A percentile compares a stretch with the other conserved stretches of the same genome.
phyloP scores from a whole-genome alignment of 441 rosid species.

The Syzygium syzygioides region DNA sequence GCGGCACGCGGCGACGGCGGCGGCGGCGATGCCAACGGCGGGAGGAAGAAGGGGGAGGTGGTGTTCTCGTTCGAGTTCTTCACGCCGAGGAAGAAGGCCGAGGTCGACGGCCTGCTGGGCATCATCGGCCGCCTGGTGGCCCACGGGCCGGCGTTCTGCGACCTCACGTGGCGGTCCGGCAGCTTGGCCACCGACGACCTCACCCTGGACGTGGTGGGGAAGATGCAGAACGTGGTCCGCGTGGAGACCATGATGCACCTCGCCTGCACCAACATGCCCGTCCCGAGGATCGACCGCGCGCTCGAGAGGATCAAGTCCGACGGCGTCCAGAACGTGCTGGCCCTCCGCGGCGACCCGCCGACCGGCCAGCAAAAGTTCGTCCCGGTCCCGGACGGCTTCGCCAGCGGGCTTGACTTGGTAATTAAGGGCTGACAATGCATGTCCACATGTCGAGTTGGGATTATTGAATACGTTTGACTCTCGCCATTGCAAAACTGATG shows the following conservation, averaged over 20 bases:
- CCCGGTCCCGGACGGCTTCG: constrained; percentile 84
- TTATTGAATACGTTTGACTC: not conserved
- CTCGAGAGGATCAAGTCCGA: constrained; percentile 72
- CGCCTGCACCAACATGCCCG: constrained; percentile 4
- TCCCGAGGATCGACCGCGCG: constrained; percentile 48
- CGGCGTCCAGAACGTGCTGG: constrained; percentile 95
- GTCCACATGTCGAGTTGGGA: not conserved
- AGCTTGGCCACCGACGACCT: not conserved
- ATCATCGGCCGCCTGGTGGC: not conserved
- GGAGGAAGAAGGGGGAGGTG: not conserved
- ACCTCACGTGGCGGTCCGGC: constrained; percentile 10
- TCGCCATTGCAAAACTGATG: not conserved
- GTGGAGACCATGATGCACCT: constrained; percentile 14
- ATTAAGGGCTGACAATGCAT: not conserved
- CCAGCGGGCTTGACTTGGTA: constrained; percentile 91
- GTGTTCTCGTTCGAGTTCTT: not conserved
- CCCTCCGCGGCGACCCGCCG: constrained; percentile 96
- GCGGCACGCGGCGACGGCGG: not conserved
- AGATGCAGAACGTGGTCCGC: constrained; percentile 3
- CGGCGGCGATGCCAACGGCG: not conserved
- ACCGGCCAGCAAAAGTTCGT: constrained; percentile 92
- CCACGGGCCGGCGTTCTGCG: not conserved
- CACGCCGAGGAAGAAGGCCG: not conserved
- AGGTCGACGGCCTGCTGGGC: not conserved
- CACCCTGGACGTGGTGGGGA: not conserved